A percentile compares a stretch with the other conserved stretches of the same genome.
These are phyloP conservation scores for Pseudevernia furfuracea DNA, from an alignment of 495 filamentous ascomycete species.

Conservation along the genomic window DNA sequence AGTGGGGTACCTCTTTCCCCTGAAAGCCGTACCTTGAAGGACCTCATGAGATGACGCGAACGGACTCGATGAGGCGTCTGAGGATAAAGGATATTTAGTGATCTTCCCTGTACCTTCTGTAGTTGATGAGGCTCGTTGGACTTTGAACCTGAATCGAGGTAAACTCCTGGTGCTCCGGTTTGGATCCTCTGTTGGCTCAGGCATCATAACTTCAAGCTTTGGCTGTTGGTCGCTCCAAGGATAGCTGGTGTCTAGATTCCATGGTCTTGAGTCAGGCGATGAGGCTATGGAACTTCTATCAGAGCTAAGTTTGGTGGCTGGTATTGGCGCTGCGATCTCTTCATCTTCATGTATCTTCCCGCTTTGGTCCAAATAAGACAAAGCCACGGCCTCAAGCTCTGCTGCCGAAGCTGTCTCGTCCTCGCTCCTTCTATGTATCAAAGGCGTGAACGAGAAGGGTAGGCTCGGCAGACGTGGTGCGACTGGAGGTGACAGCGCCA, in stretches of 20 bases:
- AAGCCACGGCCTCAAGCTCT: slow-evolving; percentile 7
- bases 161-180: slow-evolving; percentile 8
- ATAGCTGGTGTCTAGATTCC: slow-evolving; percentile 27
- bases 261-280: slow-evolving; percentile 23
- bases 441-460: slow-evolving; percentile 21
- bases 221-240: slow-evolving; percentile 25
- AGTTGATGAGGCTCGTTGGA: slow-evolving; percentile 22
- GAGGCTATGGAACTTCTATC: slow-evolving; percentile 16
- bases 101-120: slow-evolving; percentile 14
- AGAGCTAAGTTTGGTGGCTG: background rate
- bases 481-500: slow-evolving; percentile 14
- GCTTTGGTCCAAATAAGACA: background rate
- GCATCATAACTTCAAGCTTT: slow-evolving; percentile 22
- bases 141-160: slow-evolving; percentile 22
- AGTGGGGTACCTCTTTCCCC: slow-evolving; percentile 9
- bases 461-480: slow-evolving; percentile 1
- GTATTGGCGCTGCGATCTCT: background rate
- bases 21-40: slow-evolving; percentile 13
- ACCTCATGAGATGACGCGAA: slow-evolving; percentile 7
- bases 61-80: slow-evolving; percentile 5
- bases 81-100: slow-evolving; percentile 12
- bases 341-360: background rate
- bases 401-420: background rate
- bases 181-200: slow-evolving; percentile 13
- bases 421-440: slow-evolving; percentile 11